A percentile compares a stretch with the other conserved stretches of the same genome.
These are phyloP conservation scores for Crithidia bombi DNA, from an alignment of 208 protist genomes.

Conservation along the genomic window DNA sequence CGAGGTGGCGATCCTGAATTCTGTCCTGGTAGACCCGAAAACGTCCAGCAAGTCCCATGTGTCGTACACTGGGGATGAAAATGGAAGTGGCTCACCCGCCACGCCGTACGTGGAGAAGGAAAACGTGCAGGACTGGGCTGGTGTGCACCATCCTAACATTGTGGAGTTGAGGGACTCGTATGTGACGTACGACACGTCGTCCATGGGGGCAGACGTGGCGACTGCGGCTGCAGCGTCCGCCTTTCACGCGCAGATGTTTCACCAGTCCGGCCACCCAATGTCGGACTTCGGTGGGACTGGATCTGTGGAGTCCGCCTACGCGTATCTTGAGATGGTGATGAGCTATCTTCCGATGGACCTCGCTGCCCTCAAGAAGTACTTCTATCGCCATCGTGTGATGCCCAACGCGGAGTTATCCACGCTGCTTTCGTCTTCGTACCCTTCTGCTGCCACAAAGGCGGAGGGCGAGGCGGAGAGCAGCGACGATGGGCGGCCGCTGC, in stretches of 20 bases:
- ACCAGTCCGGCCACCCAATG: constrained; percentile 10
- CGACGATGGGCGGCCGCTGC: not conserved
- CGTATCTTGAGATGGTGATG: constrained; percentile 99
- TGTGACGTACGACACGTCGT: constrained; percentile 83
- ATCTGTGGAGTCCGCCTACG: not conserved
- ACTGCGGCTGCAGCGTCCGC: not conserved
- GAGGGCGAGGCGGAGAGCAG: not conserved
- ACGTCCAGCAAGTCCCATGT: not conserved
- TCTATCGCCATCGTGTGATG: constrained; percentile 59
- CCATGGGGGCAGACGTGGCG: constrained; percentile 1
- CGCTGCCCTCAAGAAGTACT: constrained; percentile 91
- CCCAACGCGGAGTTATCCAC: constrained; percentile 7
- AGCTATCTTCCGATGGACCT: constrained; percentile 98
- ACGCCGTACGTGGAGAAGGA: not conserved
- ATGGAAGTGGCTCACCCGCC: not conserved
- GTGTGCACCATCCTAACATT: constrained; percentile 93
- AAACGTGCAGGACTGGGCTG: constrained; percentile 14
- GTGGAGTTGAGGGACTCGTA: constrained; percentile 96
- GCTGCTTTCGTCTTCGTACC: not conserved
- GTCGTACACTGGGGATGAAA: not conserved
- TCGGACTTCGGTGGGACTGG: not conserved
- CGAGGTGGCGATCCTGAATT: constrained; percentile 97
- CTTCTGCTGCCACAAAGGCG: not conserved
- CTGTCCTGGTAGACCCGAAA: constrained; percentile 40
- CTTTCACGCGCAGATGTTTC: constrained; percentile 22